Conservation (phyloP, 2,329 filamentous ascomycete genomes). For the Biscogniauxia mediterranea region DNA sequence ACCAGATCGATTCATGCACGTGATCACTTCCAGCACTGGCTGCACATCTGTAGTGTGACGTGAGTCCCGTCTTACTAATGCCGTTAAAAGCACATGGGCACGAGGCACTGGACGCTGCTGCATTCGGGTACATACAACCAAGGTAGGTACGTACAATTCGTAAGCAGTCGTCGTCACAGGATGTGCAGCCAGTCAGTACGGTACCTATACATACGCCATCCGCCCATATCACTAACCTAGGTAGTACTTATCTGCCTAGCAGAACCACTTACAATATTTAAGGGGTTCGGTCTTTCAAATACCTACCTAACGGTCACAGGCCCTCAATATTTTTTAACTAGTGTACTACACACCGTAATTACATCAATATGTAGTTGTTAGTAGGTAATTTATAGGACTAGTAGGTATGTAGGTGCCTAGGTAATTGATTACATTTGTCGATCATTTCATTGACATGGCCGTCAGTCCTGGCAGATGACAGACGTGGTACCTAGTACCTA, state of each 20-base stretch:
- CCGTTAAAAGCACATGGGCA: neutral
- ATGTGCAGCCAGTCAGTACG: neutral
- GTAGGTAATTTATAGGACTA: too few relatives aligned
- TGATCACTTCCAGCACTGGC: neutral
- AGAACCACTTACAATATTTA: neutral
- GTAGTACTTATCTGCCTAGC: too few relatives aligned
- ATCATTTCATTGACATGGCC: conserved; percentile 5
- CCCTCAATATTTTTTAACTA: too few relatives aligned
- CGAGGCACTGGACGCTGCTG: too few relatives aligned
- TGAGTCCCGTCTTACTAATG: neutral
- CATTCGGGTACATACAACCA: too few relatives aligned
- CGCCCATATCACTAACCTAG: neutral
- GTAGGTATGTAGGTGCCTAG: conserved; percentile 4
- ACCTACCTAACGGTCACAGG: neutral
- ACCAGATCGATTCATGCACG: neutral
- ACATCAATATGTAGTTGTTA: too few relatives aligned
- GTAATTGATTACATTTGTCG: conserved; percentile 8
- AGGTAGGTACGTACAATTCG: too few relatives aligned
- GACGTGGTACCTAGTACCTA: neutral
- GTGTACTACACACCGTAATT: neutral
- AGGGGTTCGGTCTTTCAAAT: neutral
- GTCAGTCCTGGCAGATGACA: conserved; percentile 12
- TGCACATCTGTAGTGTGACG: neutral
- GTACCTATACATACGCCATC: neutral
- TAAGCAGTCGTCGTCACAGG: too few relatives aligned